Evolutionary conservation across 108 stramenopile genomes (phyloP).

Genomic region (Phaeodactylum tricornutum): DNA sequence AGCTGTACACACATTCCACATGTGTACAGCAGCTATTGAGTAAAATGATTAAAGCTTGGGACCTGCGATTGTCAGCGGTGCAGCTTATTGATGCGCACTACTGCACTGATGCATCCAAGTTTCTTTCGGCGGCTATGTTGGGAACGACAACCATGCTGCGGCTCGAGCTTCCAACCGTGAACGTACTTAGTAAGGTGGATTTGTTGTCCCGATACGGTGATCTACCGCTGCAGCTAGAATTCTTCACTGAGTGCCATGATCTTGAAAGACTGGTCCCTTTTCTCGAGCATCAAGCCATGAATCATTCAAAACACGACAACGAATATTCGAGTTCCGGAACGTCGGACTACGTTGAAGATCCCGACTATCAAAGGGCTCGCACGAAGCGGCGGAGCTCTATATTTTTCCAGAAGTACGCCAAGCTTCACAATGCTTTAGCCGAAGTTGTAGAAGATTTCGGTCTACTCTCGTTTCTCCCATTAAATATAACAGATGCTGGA

Average conservation of each 20-base stretch:
- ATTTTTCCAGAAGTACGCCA: constrained; percentile 45
- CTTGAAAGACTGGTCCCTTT: constrained; percentile 62
- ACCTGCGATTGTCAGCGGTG: constrained; percentile 83
- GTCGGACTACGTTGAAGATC: constrained; percentile 12
- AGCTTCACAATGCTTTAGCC: constrained; percentile 53
- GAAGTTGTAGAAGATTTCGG: constrained; percentile 78
- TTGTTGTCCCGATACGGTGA: constrained; percentile 28
- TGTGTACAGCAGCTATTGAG: constrained; percentile 55
- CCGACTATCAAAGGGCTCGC: constrained; percentile 61
- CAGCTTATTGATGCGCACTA: constrained; percentile 95
- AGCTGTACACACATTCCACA: constrained; percentile 87
- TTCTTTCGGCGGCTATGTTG: constrained; percentile 88
- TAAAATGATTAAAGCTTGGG: constrained; percentile 54
- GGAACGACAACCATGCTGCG: constrained; percentile 92
- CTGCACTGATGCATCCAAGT: constrained; percentile 83
- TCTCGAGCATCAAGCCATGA: constrained; percentile 44
- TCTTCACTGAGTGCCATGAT: constrained; percentile 76
- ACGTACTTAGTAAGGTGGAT: constrained; percentile 94
- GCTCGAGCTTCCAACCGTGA: constrained; percentile 92
- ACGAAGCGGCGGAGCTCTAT: constrained; percentile 31
- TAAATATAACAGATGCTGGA: constrained; percentile 69
- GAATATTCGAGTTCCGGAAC: constrained; percentile 5
- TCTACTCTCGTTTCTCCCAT: constrained; percentile 56
- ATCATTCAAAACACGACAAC: constrained; percentile 10
- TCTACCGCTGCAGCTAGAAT: constrained; percentile 65